Conservation (phyloP, 192 early-diverging fungal species). For the Phlyctochytrium planicorne region DNA sequence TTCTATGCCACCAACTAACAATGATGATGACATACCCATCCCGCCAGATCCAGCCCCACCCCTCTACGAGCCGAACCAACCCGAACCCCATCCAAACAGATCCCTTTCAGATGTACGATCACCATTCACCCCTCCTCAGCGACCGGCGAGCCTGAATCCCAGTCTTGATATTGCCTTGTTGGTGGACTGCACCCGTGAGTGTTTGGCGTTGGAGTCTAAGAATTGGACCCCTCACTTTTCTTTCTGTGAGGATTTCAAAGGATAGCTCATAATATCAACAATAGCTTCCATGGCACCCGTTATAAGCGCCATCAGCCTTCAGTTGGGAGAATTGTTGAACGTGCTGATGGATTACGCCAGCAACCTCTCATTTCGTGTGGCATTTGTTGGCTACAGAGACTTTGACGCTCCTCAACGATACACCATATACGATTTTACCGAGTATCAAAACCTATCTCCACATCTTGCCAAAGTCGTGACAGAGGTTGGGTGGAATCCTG, state of each 20-base stretch:
- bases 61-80: too few relatives aligned
- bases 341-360: not conserved
- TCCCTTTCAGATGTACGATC: too few relatives aligned
- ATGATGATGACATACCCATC: too few relatives aligned
- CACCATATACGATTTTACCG: not conserved
- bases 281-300: not conserved
- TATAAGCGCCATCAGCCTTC: not conserved
- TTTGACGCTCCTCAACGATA: not conserved
- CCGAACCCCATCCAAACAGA: too few relatives aligned
- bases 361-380: not conserved
- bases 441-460: not conserved
- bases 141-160: too few relatives aligned
- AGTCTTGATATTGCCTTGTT: not conserved
- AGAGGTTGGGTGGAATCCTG: not conserved
- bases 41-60: too few relatives aligned
- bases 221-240: not conserved
- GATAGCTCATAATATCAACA: not conserved
- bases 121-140: too few relatives aligned
- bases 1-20: too few relatives aligned
- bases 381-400: not conserved
- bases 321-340: not conserved
- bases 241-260: not conserved
- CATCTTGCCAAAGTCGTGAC: not conserved
- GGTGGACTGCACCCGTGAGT: not conserved
- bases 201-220: too few relatives aligned